A percentile compares a stretch with the other conserved stretches of the same genome.
Conservation (phyloP, 2,329 filamentous ascomycete species). For the Xylariales sp. region DNA sequence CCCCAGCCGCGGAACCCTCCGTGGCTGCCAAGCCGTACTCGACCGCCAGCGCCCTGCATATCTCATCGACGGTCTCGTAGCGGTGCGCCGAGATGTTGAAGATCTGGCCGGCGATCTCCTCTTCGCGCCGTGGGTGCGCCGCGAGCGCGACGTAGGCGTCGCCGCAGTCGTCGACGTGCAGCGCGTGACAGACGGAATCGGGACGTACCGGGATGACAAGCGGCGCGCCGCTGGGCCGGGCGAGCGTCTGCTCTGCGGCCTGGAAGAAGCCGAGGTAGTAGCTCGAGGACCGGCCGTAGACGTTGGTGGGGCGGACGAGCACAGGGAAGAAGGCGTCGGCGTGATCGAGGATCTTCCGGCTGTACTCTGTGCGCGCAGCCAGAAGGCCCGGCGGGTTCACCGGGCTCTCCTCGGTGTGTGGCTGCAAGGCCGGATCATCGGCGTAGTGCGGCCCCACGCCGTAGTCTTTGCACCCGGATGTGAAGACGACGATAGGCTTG, state of each 20-base stretch:
- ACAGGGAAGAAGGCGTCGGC: conserved; percentile 34
- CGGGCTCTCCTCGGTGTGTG: conserved; percentile 38
- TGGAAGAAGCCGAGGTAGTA: conserved; percentile 37
- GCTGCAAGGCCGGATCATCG: conserved; percentile 27
- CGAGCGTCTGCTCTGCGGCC: too few relatives aligned
- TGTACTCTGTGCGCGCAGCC: conserved; percentile 24
- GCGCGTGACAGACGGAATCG: too few relatives aligned
- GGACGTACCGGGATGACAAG: too few relatives aligned
- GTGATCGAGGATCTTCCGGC: conserved; percentile 31
- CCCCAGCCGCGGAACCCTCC: conserved; percentile 17
- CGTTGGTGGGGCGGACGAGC: conserved; percentile 39
- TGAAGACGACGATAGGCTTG: conserved; percentile 38
- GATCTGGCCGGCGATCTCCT: conserved; percentile 29
- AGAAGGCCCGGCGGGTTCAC: conserved; percentile 25
- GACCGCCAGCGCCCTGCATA: conserved; percentile 30
- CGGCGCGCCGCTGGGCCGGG: too few relatives aligned
- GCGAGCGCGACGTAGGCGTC: conserved; percentile 43
- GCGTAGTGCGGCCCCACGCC: conserved; percentile 29
- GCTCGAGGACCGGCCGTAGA: conserved; percentile 41
- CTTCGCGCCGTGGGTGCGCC: conserved; percentile 22
- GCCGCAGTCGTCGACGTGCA: conserved; percentile 45
- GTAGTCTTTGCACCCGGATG: conserved; percentile 48
- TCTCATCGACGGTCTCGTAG: conserved; percentile 39
- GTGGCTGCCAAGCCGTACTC: conserved; percentile 34
- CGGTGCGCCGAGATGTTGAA: conserved; percentile 41